These are phyloP conservation scores for Ogataea degrootiae DNA, from an alignment of 805 yeast genomes.

Conservation along the genomic window DNA sequence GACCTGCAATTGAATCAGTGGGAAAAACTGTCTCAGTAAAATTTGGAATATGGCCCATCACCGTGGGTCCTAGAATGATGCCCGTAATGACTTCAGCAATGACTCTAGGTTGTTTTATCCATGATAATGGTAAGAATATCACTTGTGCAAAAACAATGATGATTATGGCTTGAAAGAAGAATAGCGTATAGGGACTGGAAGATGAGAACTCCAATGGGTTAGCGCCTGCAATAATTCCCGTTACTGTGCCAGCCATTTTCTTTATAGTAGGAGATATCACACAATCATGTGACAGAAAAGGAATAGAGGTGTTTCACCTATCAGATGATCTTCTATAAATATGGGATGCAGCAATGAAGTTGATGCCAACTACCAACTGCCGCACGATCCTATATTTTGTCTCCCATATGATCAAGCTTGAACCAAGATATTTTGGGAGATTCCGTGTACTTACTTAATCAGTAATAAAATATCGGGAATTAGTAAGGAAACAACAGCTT, in stretches of 20 bases:
- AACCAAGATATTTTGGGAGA: too few relatives aligned
- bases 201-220: slow-evolving; percentile 62
- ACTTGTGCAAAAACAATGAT: slow-evolving; percentile 57
- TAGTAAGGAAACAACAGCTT: too few relatives aligned
- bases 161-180: slow-evolving; percentile 63
- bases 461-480: too few relatives aligned
- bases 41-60: slow-evolving; percentile 63
- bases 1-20: slow-evolving; percentile 51
- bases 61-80: slow-evolving; percentile 70
- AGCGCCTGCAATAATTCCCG: slow-evolving; percentile 68
- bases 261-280: too few relatives aligned
- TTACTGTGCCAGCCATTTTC: slow-evolving; percentile 20
- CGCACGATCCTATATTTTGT: too few relatives aligned
- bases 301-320: too few relatives aligned
- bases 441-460: too few relatives aligned
- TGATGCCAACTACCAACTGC: too few relatives aligned
- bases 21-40: slow-evolving; percentile 68
- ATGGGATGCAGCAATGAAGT: too few relatives aligned
- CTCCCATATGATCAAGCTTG: too few relatives aligned
- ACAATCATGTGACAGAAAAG: too few relatives aligned
- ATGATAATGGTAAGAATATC: slow-evolving; percentile 55
- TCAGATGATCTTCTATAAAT: too few relatives aligned
- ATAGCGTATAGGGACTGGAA: slow-evolving; percentile 59
- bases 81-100: slow-evolving; percentile 81
- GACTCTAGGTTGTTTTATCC: slow-evolving; percentile 69